Conservation (phyloP, 2,329 filamentous ascomycete genomes). For the Remersonia thermophila region DNA sequence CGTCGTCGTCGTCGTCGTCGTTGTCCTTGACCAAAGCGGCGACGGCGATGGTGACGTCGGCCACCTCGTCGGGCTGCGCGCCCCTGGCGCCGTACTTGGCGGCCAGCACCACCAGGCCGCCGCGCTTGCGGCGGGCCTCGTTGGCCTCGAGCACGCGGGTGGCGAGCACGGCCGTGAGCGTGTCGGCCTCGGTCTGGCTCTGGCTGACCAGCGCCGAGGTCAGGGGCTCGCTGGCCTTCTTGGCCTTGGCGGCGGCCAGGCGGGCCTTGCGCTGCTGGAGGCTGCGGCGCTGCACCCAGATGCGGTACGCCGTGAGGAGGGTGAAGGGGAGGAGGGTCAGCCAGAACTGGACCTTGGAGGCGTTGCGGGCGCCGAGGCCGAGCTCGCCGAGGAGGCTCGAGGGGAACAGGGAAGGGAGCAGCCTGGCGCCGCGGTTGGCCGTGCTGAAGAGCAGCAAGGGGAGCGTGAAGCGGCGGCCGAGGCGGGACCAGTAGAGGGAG, state of each 20-base stretch:
- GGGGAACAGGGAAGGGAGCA: no score
- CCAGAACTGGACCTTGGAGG: conserved; percentile 26
- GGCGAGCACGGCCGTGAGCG: conserved; percentile 30
- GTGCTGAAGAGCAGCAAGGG: conserved; percentile 29
- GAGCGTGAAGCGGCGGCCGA: conserved; percentile 31
- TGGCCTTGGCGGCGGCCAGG: conserved; percentile 1
- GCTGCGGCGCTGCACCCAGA: no score
- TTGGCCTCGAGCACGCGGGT: conserved; percentile 28
- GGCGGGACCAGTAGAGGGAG: conserved; percentile 35
- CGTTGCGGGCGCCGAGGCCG: no score
- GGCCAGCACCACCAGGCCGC: conserved; percentile 35
- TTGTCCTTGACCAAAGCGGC: conserved; percentile 31
- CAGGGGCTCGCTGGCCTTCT: conserved; percentile 15
- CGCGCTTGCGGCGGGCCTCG: conserved; percentile 23
- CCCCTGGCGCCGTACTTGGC: conserved; percentile 35
- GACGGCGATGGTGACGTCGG: conserved; percentile 37
- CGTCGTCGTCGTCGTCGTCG: conserved; percentile 1
- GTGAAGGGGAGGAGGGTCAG: conserved; percentile 28
- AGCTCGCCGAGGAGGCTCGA: no score
- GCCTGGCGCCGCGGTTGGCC: conserved; percentile 8
- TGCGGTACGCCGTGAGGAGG: conserved; percentile 27
- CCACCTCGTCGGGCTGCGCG: conserved; percentile 28
- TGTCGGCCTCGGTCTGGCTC: conserved; percentile 32
- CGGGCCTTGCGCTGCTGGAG: conserved; percentile 7
- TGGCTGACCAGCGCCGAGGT: conserved; percentile 10